A percentile compares a stretch with the other conserved stretches of the same genome.
Evolutionary conservation across 345 rosid species (phyloP).

Genomic region (thale cress (Arabidopsis thaliana)): TAIR10.1 NC_003075.7:801001-801500

Average conservation of each 20-base stretch:
- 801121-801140: too few relatives aligned
- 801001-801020: slow-evolving; percentile 39
- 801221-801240: too few relatives aligned
- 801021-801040: background rate
- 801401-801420: slow-evolving; percentile 8
- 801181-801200: too few relatives aligned
- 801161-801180: too few relatives aligned
- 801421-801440: slow-evolving; percentile 39
- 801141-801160: too few relatives aligned
- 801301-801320: background rate
- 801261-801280: too few relatives aligned
- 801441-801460: slow-evolving; percentile 35
- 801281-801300: background rate
- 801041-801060: background rate
- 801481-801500: slow-evolving; percentile 26
- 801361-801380: slow-evolving; percentile 16
- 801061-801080: too few relatives aligned
- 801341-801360: slow-evolving; percentile 25
- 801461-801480: slow-evolving; percentile 36
- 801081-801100: background rate
- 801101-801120: background rate
- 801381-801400: slow-evolving; percentile 35
- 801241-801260: too few relatives aligned
- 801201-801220: too few relatives aligned
- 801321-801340: slow-evolving; percentile 22